Conservation (phyloP, 345 rosid species). For the Gynandropsis gynandra region DNA sequence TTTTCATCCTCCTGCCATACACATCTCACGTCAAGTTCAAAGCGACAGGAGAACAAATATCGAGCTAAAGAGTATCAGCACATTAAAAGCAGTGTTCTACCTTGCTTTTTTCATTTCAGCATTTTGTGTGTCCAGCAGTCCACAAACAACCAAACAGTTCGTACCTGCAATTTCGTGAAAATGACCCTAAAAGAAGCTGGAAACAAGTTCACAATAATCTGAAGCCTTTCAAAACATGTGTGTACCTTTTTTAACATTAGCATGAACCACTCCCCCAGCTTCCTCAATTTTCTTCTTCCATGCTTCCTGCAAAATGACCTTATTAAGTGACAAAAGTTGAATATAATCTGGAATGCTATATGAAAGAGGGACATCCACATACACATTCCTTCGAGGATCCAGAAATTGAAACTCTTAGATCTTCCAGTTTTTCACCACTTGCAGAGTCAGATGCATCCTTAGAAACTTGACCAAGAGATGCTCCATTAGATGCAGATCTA, state of each 20-base stretch:
- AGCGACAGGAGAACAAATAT: conserved; percentile 6
- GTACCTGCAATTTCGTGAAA: conserved; percentile 52
- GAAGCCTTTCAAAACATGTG: conserved; percentile 2
- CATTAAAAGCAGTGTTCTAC: conserved; percentile 35
- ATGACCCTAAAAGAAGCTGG: conserved; percentile 4
- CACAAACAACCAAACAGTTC: conserved; percentile 73
- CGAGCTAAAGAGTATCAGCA: conserved; percentile 18
- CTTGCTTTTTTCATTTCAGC: conserved; percentile 77
- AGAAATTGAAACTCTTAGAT: conserved; percentile 58
- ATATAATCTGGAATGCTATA: not conserved
- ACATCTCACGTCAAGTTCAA: conserved; percentile 17
- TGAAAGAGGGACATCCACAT: conserved; percentile 36
- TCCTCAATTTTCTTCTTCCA: conserved; percentile 76
- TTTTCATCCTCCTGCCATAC: conserved; percentile 73
- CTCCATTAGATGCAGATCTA: conserved; percentile 25
- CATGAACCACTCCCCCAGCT: conserved; percentile 67
- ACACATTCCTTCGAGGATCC: conserved; percentile 60
- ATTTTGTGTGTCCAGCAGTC: conserved; percentile 38
- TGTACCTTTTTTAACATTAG: conserved; percentile 68
- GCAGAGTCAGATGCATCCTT: conserved; percentile 38
- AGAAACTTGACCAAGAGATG: conserved; percentile 38
- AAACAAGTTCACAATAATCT: conserved; percentile 8
- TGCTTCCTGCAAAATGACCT: conserved; percentile 47
- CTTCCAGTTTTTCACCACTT: conserved; percentile 56
- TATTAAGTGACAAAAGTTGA: conserved; percentile 19